Evolutionary conservation across 2,329 filamentous ascomycete genomes (phyloP).

Genomic region (Graphilbum ipis-grandicollis): DNA sequence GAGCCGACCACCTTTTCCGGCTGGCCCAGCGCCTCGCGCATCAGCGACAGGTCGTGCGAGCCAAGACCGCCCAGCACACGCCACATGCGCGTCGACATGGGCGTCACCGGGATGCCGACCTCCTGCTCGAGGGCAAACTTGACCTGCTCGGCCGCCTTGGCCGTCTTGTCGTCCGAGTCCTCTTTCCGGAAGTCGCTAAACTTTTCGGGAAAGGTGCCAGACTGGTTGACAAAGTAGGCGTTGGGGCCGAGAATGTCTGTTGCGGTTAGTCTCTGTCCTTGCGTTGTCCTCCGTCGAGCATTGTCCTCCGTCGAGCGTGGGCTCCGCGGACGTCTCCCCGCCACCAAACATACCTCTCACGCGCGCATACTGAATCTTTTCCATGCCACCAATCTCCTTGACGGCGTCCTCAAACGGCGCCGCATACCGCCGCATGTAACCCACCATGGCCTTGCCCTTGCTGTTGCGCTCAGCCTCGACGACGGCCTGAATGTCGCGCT

Average conservation of each 20-base stretch:
- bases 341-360: slow-evolving; percentile 12
- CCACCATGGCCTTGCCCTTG: slow-evolving; percentile 33
- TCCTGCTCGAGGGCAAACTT: slow-evolving; percentile 14
- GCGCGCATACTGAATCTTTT: slow-evolving; percentile 37
- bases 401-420: slow-evolving; percentile 33
- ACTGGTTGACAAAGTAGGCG: slow-evolving; percentile 25
- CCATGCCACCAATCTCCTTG: slow-evolving; percentile 29
- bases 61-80: slow-evolving; percentile 19
- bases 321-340: no score
- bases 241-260: slow-evolving; percentile 34
- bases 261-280: no score
- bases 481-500: slow-evolving; percentile 27
- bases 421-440: slow-evolving; percentile 45
- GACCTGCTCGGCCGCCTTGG: background rate
- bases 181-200: slow-evolving; percentile 21
- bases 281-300: no score
- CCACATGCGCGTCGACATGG: slow-evolving; percentile 8
- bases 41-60: slow-evolving; percentile 33
- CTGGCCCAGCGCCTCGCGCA: slow-evolving; percentile 35
- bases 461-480: slow-evolving; percentile 28
- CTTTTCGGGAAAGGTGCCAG: slow-evolving; percentile 26
- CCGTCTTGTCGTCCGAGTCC: slow-evolving; percentile 10
- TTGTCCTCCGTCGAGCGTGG: no score
- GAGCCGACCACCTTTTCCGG: slow-evolving; percentile 21
- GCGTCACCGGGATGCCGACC: slow-evolving; percentile 14